A percentile compares a stretch with the other conserved stretches of the same genome.
These are phyloP conservation scores for Fusarium equiseti DNA, from an alignment of 2,329 filamentous ascomycete genomes.

Conservation along the genomic window DNA sequence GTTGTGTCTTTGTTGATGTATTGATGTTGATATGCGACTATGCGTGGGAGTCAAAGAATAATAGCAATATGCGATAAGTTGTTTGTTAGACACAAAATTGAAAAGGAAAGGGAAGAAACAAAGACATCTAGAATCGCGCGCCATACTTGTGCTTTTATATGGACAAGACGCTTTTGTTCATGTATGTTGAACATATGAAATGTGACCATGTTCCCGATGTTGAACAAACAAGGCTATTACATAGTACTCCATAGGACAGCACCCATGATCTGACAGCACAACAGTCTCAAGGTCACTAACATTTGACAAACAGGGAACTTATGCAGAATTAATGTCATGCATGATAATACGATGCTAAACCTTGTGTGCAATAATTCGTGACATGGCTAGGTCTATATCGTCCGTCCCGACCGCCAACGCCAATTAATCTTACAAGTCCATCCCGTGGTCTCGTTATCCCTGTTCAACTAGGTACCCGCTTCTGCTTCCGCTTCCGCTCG, in stretches of 20 bases:
- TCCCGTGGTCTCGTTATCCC: conserved; percentile 41
- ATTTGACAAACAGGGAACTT: conserved; percentile 1
- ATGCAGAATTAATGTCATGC: conserved; percentile 40
- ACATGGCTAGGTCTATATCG: conserved; percentile 46
- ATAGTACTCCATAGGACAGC: conserved; percentile 9
- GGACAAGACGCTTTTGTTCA: conserved; percentile 5
- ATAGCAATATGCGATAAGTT: neutral
- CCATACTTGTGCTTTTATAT: neutral
- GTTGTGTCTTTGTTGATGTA: conserved; percentile 19
- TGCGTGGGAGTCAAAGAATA: neutral
- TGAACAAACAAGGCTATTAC: neutral
- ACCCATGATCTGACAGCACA: neutral
- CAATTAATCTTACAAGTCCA: conserved; percentile 51
- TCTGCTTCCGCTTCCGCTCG: conserved; percentile 11
- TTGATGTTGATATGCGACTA: neutral
- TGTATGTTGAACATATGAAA: neutral
- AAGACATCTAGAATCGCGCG: neutral
- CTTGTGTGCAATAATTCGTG: conserved; percentile 42
- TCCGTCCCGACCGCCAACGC: conserved; percentile 50
- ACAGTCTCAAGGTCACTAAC: neutral
- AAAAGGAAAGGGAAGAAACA: neutral
- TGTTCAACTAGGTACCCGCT: conserved; percentile 10
- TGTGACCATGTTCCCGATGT: conserved; percentile 16
- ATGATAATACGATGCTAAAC: conserved; percentile 42
- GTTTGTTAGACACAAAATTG: neutral